Base-by-base conservation (phyloP, 441 rosid genomes). In the Aleurites moluccanus region DNA sequence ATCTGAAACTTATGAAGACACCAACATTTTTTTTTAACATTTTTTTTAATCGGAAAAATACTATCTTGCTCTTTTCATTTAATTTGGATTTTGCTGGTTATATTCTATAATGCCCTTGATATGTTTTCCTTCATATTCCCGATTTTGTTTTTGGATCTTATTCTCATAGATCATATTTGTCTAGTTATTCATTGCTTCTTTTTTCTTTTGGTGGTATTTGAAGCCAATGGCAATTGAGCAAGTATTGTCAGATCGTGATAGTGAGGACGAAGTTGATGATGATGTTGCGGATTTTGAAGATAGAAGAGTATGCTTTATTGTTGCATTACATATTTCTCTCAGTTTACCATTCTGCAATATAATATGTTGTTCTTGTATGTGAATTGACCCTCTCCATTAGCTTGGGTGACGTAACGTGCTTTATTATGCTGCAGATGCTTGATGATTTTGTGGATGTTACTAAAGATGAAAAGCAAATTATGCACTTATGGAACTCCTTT, bases 401-500 rank as follows among this genome's bases (percentile, higher is more conserved):
- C 38, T 69, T 79, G 62, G 55, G 30, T 52, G 59, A 20, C 47
- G 50, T 28, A 57, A 63, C 56, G n/a, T 33, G 62, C 69, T 75
- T 66, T 71, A 40, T 60, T 49, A 45, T 77, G 72, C 79, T 85
- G 85, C 88, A 96, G 99, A 88, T 96, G 98, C 98, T 96, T 33
- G 99, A 94, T 81, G 98, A 96, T 86, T 94, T 96, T 70, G 98
- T 92, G 59, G 99, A 96, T 78, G 99, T 96, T 78, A 94, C 98
- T 72, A 91, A 88, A 80, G 95, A 94, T 79, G 98, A 96, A 88
- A 96, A 91, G 83, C 96, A 85, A 80, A 89, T 96, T 81, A 96
- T 96, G 99, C 99, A 96, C 83, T 72, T 94, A 82, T 96, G 99
- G 99, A 96, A 94, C 85, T 96, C 98, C 14, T 94, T 96, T 76